Evolutionary conservation across 2,329 filamentous ascomycete species (phyloP), one percentile per base, ranked within the genome.

Genomic region (Westerdykella sp.): DNA sequence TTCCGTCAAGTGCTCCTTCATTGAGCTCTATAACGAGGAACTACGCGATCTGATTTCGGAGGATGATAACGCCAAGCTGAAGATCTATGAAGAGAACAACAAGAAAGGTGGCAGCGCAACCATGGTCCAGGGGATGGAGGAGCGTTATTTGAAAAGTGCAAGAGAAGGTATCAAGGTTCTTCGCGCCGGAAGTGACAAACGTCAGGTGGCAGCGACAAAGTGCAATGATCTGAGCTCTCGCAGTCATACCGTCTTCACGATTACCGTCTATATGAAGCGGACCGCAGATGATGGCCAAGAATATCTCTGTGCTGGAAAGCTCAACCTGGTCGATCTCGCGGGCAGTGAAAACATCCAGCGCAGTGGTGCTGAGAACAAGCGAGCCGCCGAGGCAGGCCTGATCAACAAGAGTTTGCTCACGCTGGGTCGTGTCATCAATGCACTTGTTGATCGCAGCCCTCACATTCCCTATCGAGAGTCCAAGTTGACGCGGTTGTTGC

Each of bases 121-220:
- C 1, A 69, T 96, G 43, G 91, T 98, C 1, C 93, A 98, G 66
- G 93, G 93, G 4, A 95, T 98, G 88, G 94, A 97, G 66, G 93
- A 98, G 68, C 85, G 85, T 6, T 87, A 95, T 64, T 95, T 98
- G 58, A 86, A 87, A 61, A 85, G 75, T 50, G 90, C 93, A 0
- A 76, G 79, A 11, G 85, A 89, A 40, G 93, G 93, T 47, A 90
- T 98, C 67, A 85, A 87, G 68, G 77, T 96, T 49, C 78, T 98
- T 37, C 87, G 93, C 56, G 78, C 84, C 50, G 94, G 93, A 49
- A 96, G 89, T 66, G 77, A 93, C 69, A 95, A 90, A 68, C 85
- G 93, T 39, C 93, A 98, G 68, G 93, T 98, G n/a, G 94, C 93
- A 5, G 89, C 94, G 4, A 98, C 93, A n/a, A 97, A 97, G 69